phyloP scores from a whole-genome alignment of 805 yeast species.

The Candida sanyiensis region DNA sequence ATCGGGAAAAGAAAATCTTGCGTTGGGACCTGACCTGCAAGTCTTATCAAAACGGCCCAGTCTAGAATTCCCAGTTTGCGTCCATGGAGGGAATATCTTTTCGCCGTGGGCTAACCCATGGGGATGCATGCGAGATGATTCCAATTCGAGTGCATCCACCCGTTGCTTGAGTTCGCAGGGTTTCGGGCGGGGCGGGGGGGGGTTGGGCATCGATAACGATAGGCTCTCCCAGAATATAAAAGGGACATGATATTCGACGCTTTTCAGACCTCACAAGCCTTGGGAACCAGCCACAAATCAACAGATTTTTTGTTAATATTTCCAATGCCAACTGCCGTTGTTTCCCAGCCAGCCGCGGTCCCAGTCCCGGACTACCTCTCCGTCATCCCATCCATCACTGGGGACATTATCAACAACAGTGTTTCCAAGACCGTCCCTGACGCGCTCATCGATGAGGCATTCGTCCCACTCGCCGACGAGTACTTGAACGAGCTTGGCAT shows the following conservation, averaged over 20 bases:
- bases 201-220: too few species aligned
- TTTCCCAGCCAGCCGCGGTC: background rate
- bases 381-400: constrained; percentile 10
- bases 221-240: too few species aligned
- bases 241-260: too few species aligned
- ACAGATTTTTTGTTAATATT: background rate
- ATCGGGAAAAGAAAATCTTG: too few species aligned
- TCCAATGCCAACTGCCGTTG: constrained; percentile 7
- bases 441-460: constrained; percentile 5
- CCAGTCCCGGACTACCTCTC: constrained; percentile 4
- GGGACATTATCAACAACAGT: constrained; percentile 8
- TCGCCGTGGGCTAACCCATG: constrained; percentile 1
- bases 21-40: too few species aligned
- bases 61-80: background rate
- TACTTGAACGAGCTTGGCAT: constrained; percentile 19
- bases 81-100: too few species aligned
- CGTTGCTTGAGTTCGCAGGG: too few species aligned
- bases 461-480: constrained; percentile 7
- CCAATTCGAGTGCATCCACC: background rate
- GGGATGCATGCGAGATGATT: background rate
- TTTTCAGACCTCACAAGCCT: too few species aligned
- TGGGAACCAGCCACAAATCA: too few species aligned
- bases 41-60: background rate
- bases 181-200: too few species aligned
- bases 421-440: constrained; percentile 5